Conservation (phyloP, 2,329 filamentous ascomycete genomes). For the Mariannaea sp. region DNA sequence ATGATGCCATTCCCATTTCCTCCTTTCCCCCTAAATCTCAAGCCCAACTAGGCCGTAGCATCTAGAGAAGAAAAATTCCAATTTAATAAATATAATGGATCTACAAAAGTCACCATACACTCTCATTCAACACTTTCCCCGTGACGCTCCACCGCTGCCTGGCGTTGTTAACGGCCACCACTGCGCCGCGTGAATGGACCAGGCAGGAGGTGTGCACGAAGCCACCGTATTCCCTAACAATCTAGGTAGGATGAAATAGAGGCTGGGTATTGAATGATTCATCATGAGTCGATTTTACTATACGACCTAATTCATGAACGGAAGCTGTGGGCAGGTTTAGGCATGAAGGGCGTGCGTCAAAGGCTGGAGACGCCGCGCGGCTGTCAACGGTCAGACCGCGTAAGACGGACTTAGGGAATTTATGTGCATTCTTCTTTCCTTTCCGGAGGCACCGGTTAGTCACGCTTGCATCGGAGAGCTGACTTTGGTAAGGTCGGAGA, state of each 20-base stretch:
- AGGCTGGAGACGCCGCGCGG: background rate
- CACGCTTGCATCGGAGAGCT: conserved; percentile 25
- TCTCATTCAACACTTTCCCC: background rate
- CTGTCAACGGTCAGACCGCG: background rate
- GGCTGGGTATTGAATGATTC: conserved; percentile 19
- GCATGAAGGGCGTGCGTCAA: background rate
- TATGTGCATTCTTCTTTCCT: too few species aligned
- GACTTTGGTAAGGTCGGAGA: conserved; percentile 24
- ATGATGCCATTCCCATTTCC: conserved; percentile 9
- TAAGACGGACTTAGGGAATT: background rate
- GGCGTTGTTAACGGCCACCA: background rate
- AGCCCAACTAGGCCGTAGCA: too few species aligned
- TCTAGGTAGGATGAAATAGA: background rate
- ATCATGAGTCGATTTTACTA: background rate
- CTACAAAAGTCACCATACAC: background rate
- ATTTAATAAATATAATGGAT: background rate
- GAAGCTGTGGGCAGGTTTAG: background rate
- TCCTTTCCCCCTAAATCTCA: background rate
- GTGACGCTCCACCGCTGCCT: background rate
- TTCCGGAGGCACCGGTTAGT: conserved; percentile 12
- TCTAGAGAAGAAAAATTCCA: too few species aligned
- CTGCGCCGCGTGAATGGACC: background rate
- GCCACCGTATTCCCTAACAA: background rate
- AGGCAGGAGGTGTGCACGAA: conserved; percentile 1
- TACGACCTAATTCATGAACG: background rate